Evolutionary conservation across 441 rosid genomes (phyloP).

Genomic region (Cnidoscolus chayamansa): DNA sequence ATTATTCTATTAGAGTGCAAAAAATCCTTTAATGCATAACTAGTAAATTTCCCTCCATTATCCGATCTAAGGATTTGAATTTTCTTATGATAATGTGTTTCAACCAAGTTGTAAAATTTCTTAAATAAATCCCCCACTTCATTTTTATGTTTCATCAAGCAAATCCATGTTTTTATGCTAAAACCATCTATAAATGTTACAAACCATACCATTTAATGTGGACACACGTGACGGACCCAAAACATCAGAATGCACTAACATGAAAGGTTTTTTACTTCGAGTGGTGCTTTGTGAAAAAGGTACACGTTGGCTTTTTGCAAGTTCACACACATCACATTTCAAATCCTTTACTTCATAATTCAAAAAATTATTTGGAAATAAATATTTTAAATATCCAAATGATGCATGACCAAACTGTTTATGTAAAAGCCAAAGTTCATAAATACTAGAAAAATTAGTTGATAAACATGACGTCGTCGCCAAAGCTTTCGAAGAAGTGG

Average conservation of each 20-base stretch:
- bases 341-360: too few species aligned
- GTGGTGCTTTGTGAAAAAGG: too few species aligned
- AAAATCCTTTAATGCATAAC: background rate
- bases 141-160: background rate
- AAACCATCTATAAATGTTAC: background rate
- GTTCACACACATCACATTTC: too few species aligned
- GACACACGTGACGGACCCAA: too few species aligned
- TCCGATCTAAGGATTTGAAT: background rate
- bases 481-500: background rate
- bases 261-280: too few species aligned
- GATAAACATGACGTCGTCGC: fast-evolving
- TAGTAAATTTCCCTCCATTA: background rate
- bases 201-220: too few species aligned
- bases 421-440: background rate
- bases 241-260: too few species aligned
- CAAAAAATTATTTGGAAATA: background rate
- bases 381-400: background rate
- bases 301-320: too few species aligned
- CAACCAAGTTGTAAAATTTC: background rate
- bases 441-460: background rate
- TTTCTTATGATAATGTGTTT: background rate
- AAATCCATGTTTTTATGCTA: background rate
- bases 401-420: background rate
- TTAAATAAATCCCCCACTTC: background rate
- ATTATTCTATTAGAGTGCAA: background rate